Evolutionary conservation across 257 asterid genomes (phyloP), one percentile per base, ranked within the genome.

Genomic region (Salvia miltiorrhiza): DNA sequence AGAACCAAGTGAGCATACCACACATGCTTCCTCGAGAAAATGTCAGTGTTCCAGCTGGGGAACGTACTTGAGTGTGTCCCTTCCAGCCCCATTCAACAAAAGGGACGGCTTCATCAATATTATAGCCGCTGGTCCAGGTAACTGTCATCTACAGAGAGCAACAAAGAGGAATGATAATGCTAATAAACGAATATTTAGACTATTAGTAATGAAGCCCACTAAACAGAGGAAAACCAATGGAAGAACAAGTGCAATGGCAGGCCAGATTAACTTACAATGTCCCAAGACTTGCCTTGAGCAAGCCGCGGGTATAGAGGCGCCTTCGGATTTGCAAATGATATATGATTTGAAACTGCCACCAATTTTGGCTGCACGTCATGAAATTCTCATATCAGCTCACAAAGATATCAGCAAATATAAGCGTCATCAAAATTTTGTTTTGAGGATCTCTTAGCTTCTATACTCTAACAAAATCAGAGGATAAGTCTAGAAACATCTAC

Each of bases 121-220:
- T 76, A 72, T 86, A 86, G 50, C 89, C 92, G 73, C 92, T 86
- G 14, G 89, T 86, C 89, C 89, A 86, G 10, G 92, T 86, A 47
- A 86, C 79, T 37, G 89, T 83, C 92, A 83, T 83, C 92, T 86
- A 49, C 48, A 53, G 26, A 32, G 47, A 33, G 45, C 44, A 33
- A 21, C 6, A 19, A n/a, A n/a, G 26, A 54, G 40, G 40, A 26
- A 11, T 54, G 12, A 23, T 21, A 50, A 50, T 8, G 4, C 17
- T 10, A 35, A 8, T n/a, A 24, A 23, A 54, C 4, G 20, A 28
- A 9, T 24, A 7, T 17, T 14, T 47, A 16, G 24, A 17, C 61
- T 11, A 52, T 48, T 7, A n/a, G 55, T 48, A 16, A 48, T 10
- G 21, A 32, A 32, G 4, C 7, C 7, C 37, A 2, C 37, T 2